These are phyloP conservation scores for Ceratocystis cacaofunesta DNA, from an alignment of 2,329 filamentous ascomycete genomes.

Conservation along the genomic window DNA sequence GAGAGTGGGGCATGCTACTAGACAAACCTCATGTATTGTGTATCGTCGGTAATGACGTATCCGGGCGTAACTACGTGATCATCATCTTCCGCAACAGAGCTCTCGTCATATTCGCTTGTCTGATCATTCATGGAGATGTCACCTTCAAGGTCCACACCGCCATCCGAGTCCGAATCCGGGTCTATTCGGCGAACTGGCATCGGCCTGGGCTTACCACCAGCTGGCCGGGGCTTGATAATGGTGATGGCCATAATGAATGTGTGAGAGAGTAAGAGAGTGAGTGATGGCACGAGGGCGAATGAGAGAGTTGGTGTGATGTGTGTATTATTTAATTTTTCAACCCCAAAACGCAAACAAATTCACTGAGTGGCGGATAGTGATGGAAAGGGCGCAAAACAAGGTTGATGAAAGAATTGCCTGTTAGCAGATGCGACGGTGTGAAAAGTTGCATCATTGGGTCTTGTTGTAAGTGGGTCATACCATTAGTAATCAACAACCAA, in stretches of 20 bases:
- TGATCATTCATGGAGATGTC: constrained; percentile 31
- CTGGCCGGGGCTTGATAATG: constrained; percentile 30
- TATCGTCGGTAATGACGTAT: constrained; percentile 71
- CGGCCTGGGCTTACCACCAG: constrained; percentile 12
- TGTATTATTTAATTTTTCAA: background rate
- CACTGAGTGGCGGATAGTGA: too few species aligned
- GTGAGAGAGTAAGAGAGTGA: background rate
- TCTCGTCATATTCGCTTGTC: constrained; percentile 20
- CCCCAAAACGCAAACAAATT: too few species aligned
- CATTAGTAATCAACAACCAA: too few species aligned
- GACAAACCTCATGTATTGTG: constrained; percentile 82
- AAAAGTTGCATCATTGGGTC: too few species aligned
- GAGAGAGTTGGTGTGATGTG: background rate
- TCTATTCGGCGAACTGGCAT: constrained; percentile 18
- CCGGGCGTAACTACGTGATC: constrained; percentile 69
- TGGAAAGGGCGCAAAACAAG: too few species aligned
- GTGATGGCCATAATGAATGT: constrained; percentile 31
- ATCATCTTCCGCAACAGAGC: background rate
- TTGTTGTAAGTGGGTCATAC: too few species aligned
- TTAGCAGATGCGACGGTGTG: too few species aligned
- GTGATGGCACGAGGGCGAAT: too few species aligned
- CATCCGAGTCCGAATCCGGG: constrained; percentile 28
- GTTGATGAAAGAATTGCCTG: too few species aligned
- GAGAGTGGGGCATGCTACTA: background rate
- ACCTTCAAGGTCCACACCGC: constrained; percentile 32